Percentiles rank a stretch among this genome's conserved stretches.
These are phyloP conservation scores for Hypholoma sublateritium DNA, from an alignment of 768 basidiomycete genomes.

Conservation along the genomic window DNA sequence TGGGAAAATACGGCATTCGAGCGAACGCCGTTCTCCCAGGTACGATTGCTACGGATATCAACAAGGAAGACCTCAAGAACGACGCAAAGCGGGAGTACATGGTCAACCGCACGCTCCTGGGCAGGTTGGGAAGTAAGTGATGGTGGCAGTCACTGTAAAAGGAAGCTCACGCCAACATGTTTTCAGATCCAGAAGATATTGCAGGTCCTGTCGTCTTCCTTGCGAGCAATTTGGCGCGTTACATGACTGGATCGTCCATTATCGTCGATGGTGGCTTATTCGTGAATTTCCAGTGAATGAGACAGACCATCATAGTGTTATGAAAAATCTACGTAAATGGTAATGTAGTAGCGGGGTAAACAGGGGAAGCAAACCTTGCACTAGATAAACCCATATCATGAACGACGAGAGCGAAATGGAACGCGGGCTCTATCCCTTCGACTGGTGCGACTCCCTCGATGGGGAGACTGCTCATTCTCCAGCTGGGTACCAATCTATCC, in stretches of 20 bases:
- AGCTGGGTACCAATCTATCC: too few species aligned
- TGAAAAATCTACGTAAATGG: too few species aligned
- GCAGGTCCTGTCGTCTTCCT: constrained; percentile 77
- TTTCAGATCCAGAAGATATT: constrained; percentile 61
- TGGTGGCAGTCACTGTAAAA: background rate
- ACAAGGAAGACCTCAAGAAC: constrained; percentile 71
- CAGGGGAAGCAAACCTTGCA: too few species aligned
- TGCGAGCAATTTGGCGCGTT: constrained; percentile 68
- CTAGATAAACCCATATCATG: too few species aligned
- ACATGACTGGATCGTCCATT: constrained; percentile 65
- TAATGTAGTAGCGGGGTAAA: too few species aligned
- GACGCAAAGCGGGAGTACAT: constrained; percentile 58
- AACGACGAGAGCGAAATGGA: too few species aligned
- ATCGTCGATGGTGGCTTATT: constrained; percentile 75
- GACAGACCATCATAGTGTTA: background rate
- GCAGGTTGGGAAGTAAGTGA: constrained; percentile 58
- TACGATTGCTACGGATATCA: constrained; percentile 77
- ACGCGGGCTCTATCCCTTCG: too few species aligned
- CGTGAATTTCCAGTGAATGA: constrained; percentile 63
- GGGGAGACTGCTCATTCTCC: too few species aligned
- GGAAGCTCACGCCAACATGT: background rate
- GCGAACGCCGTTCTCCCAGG: constrained; percentile 75
- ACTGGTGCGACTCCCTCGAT: too few species aligned
- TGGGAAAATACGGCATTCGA: constrained; percentile 76
- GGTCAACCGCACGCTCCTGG: constrained; percentile 63